phyloP scores from a whole-genome alignment of 257 asterid species.

The Lycium barbarum region DNA sequence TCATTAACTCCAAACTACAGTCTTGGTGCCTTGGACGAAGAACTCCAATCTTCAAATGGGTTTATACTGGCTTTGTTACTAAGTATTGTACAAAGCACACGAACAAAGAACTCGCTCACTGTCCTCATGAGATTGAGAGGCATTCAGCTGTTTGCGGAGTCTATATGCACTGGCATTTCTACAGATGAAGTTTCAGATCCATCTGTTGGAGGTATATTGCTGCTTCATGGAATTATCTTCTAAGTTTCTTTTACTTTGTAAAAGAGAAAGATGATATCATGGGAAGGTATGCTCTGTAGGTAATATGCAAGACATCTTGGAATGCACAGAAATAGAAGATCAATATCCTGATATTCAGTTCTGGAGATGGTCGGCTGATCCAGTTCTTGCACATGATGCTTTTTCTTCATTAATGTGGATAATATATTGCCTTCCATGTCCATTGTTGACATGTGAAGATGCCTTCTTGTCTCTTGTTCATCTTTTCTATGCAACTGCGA shows the following conservation, averaged over 20 bases:
- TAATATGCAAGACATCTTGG: conserved; percentile 67
- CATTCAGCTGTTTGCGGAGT: conserved; percentile 72
- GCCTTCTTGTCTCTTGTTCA: conserved; percentile 83
- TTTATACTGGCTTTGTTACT: conserved; percentile 80
- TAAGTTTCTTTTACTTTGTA: background rate
- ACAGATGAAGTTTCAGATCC: conserved; percentile 41
- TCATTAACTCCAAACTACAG: conserved; percentile 74
- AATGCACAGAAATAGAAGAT: conserved; percentile 54
- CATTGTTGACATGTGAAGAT: conserved; percentile 74
- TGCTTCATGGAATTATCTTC: background rate
- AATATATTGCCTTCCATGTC: conserved; percentile 89
- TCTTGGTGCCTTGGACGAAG: conserved; percentile 65
- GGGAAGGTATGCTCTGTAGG: conserved; percentile 55
- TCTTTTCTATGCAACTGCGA: conserved; percentile 59
- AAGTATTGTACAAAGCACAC: conserved; percentile 65
- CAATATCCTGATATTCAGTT: conserved; percentile 72
- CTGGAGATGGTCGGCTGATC: conserved; percentile 79
- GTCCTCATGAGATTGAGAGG: conserved; percentile 72
- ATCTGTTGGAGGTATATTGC: conserved; percentile 11
- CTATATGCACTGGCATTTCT: conserved; percentile 57
- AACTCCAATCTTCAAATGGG: conserved; percentile 82
- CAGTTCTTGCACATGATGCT: conserved; percentile 79
- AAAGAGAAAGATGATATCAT: background rate
- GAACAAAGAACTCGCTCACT: conserved; percentile 53
- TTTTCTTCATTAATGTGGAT: conserved; percentile 96